Percentiles rank a stretch among this genome's conserved stretches.
Evolutionary conservation across 306 rosid species (phyloP).

Genomic region (Cucumis hystrix): DNA sequence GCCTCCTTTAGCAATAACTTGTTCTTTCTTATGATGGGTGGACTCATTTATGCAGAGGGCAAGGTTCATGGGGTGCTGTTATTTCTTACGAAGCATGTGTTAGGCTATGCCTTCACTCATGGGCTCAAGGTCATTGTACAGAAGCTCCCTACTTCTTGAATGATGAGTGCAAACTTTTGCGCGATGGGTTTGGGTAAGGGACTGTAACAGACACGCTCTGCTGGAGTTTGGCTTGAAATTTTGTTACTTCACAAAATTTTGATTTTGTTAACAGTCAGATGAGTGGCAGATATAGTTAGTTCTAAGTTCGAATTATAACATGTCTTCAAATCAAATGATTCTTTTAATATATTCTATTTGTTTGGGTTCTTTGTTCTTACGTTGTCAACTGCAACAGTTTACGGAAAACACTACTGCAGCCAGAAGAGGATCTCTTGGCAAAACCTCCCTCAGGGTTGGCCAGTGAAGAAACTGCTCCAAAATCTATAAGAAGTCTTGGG

Average conservation of each 20-base stretch:
- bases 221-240: background rate
- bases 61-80: conserved; percentile 83
- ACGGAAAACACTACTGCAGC: conserved; percentile 63
- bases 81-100: conserved; percentile 91
- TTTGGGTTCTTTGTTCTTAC: background rate
- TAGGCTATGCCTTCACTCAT: conserved; percentile 93
- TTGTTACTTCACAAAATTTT: background rate
- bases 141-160: conserved; percentile 96
- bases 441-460: conserved; percentile 59
- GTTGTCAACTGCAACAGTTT: conserved; percentile 29
- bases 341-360: background rate
- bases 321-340: background rate
- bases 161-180: conserved; percentile 71
- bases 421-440: conserved; percentile 77
- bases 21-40: background rate
- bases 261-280: background rate
- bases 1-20: background rate
- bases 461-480: conserved; percentile 65
- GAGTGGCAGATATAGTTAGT: background rate
- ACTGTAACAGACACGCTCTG: background rate
- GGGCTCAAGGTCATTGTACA: conserved; percentile 89
- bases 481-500: conserved; percentile 69
- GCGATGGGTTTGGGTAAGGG: conserved; percentile 72
- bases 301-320: background rate
- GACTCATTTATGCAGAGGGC: conserved; percentile 48